phyloP scores from a whole-genome alignment of 2,329 filamentous ascomycete genomes.

The Cryphonectria radicalis region DNA sequence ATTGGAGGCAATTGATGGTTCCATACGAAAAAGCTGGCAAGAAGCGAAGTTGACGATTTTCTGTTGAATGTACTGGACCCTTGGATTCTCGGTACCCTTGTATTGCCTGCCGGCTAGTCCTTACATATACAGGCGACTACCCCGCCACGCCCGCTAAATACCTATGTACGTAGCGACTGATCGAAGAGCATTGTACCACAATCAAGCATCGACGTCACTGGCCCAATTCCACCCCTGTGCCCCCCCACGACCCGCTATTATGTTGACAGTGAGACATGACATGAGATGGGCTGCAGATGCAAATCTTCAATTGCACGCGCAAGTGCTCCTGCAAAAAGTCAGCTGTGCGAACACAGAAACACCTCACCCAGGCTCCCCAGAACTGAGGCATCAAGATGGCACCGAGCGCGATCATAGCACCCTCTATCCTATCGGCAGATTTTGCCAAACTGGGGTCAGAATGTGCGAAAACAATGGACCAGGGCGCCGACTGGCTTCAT shows the following conservation, averaged over 20 bases:
- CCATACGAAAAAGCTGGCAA: not conserved
- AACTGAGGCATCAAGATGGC: conserved; percentile 62
- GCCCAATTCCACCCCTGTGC: not conserved
- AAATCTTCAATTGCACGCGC: conserved; percentile 2
- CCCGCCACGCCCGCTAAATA: not conserved
- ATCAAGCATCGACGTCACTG: conserved; percentile 7
- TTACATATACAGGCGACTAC: not conserved
- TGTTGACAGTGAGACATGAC: not conserved
- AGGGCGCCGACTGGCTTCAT: conserved; percentile 91
- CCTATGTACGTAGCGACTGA: not conserved
- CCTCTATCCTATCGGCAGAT: conserved; percentile 97
- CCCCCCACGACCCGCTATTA: not conserved
- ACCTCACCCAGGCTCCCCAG: not conserved
- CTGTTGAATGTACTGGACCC: not conserved
- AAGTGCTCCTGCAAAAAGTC: not conserved
- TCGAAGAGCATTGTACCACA: not conserved
- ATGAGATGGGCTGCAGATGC: not conserved
- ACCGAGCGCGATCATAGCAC: conserved; percentile 87
- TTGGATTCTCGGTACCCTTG: not conserved
- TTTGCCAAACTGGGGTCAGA: conserved; percentile 87
- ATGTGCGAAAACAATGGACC: conserved; percentile 82
- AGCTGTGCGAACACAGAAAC: not conserved
- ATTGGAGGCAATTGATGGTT: not conserved
- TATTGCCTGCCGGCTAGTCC: not conserved
- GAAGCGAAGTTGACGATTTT: not conserved